These are phyloP conservation scores for Spathaspora girioi DNA, from an alignment of 805 yeast genomes.

Conservation along the genomic window DNA sequence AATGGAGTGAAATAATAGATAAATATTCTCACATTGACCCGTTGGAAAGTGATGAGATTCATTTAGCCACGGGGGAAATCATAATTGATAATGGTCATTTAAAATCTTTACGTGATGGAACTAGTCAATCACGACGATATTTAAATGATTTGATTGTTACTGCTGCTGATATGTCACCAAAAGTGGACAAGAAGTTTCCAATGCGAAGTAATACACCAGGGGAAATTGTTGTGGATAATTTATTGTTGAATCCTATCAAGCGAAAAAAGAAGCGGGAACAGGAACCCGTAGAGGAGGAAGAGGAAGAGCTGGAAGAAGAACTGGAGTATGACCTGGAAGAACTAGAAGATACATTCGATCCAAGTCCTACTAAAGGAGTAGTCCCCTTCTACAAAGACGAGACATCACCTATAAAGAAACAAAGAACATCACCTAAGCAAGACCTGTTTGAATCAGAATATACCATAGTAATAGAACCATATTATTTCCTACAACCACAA, in stretches of 20 bases:
- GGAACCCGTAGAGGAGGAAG: too few relatives aligned
- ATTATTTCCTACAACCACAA: background rate
- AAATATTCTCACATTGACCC: conserved; percentile 48
- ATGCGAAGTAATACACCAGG: background rate
- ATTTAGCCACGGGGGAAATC: conserved; percentile 59
- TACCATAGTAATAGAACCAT: conserved; percentile 15
- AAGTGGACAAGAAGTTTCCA: too few relatives aligned
- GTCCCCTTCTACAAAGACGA: background rate
- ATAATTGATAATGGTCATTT: conserved; percentile 68
- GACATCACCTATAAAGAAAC: background rate
- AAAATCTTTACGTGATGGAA: conserved; percentile 32
- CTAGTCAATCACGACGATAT: conserved; percentile 1
- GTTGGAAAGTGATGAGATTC: conserved; percentile 59
- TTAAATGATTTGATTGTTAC: conserved; percentile 13
- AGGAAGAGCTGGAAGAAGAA: too few relatives aligned
- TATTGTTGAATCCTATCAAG: background rate
- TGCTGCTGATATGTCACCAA: conserved; percentile 23
- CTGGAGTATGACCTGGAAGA: too few relatives aligned
- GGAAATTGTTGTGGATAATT: background rate
- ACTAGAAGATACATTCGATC: background rate
- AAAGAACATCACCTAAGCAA: conserved; percentile 7
- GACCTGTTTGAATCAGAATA: conserved; percentile 26
- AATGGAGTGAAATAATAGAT: conserved; percentile 51
- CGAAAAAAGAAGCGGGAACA: background rate
- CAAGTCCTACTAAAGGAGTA: background rate